Evolutionary conservation across 139 green algal species (phyloP).

Genomic region (Edaphochlamys debaryana): DNA sequence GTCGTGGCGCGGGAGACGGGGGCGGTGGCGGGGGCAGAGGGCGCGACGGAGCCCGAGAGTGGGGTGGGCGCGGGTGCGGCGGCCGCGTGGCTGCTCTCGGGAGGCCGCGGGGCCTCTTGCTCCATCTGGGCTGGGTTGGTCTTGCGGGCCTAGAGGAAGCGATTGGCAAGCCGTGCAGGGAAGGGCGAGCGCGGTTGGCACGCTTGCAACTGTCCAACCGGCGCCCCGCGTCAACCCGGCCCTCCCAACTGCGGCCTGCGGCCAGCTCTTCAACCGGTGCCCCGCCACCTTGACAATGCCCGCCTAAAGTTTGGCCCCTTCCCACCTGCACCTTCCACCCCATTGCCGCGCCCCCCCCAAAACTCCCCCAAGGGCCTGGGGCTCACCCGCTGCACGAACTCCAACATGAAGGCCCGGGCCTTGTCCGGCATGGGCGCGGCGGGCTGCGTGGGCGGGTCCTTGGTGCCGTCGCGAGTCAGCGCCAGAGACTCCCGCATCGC

Average conservation of each 20-base stretch:
- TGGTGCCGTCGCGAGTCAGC: constrained; percentile 20
- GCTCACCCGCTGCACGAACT: not conserved
- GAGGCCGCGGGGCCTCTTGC: too few species aligned
- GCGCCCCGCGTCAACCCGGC: too few species aligned
- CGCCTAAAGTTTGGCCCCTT: too few species aligned
- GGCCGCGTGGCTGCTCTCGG: too few species aligned
- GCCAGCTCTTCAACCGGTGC: too few species aligned
- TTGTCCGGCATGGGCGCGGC: not conserved
- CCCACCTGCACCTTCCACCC: too few species aligned
- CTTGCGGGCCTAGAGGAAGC: constrained; percentile 16
- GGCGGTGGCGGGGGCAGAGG: not conserved
- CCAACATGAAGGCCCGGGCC: constrained; percentile 16
- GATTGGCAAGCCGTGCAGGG: not conserved
- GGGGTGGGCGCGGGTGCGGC: not conserved
- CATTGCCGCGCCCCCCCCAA: too few species aligned
- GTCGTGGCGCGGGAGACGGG: not conserved
- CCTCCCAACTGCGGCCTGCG: too few species aligned
- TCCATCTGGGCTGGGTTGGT: too few species aligned
- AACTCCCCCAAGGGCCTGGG: too few species aligned
- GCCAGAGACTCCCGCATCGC: constrained; percentile 11
- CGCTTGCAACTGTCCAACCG: too few species aligned
- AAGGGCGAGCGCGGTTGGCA: not conserved
- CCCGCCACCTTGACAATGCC: too few species aligned
- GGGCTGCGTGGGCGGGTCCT: not conserved
- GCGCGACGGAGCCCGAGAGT: not conserved